Conservation (phyloP, 495 filamentous ascomycete species). For the Aspergillus diversus region DNA sequence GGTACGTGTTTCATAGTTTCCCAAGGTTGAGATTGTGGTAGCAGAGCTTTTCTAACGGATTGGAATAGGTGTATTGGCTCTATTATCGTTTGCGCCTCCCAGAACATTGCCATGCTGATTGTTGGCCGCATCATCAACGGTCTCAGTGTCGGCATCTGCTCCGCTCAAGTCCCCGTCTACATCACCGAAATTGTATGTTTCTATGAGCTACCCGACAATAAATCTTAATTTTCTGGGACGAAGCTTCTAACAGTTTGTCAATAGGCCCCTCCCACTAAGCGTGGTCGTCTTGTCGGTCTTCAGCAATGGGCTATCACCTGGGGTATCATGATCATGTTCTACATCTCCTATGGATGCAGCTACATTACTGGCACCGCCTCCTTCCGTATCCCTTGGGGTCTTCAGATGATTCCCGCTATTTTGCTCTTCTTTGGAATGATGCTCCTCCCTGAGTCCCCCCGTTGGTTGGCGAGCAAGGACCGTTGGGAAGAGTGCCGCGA, state of each 20-base stretch:
- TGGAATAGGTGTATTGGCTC: slow-evolving; percentile 61
- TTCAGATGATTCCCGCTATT: slow-evolving; percentile 74
- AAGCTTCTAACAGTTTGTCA: no score
- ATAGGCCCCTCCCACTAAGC: slow-evolving; percentile 63
- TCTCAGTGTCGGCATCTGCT: slow-evolving; percentile 74
- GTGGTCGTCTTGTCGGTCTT: slow-evolving; percentile 70
- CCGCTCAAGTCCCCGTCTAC: slow-evolving; percentile 80
- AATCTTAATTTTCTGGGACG: no score
- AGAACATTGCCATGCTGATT: slow-evolving; percentile 74
- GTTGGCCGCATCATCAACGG: slow-evolving; percentile 80
- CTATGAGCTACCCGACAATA: background rate
- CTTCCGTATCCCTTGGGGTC: slow-evolving; percentile 76
- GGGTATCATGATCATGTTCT: slow-evolving; percentile 84
- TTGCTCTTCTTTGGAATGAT: slow-evolving; percentile 64
- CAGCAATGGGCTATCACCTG: slow-evolving; percentile 83
- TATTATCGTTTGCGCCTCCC: slow-evolving; percentile 68
- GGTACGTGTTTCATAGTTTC: slow-evolving; percentile 46
- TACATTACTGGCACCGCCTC: slow-evolving; percentile 49
- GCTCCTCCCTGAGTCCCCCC: slow-evolving; percentile 74
- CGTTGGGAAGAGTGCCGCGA: slow-evolving; percentile 70
- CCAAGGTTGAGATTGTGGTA: no score
- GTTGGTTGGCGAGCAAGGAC: slow-evolving; percentile 76
- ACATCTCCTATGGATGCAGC: slow-evolving; percentile 34
- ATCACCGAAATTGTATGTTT: slow-evolving; percentile 62
- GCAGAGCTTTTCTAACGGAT: background rate